phyloP scores from a whole-genome alignment of 768 basidiomycete genomes.

The Megacollybia marginata region DNA sequence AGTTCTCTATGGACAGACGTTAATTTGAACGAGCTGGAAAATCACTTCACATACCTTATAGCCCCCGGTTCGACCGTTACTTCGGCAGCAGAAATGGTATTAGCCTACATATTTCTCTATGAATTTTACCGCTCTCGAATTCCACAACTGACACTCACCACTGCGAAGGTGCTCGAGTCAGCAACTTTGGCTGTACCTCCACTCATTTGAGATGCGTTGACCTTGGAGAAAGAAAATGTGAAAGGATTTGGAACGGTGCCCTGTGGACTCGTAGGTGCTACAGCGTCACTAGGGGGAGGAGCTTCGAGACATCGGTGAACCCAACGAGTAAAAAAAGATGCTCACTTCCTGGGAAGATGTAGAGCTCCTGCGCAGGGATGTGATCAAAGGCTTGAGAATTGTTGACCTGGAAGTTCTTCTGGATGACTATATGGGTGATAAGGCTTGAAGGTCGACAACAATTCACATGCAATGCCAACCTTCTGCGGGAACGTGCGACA shows the following conservation, averaged over 20 bases:
- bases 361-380: constrained; percentile 38
- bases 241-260: constrained; percentile 38
- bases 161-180: constrained; percentile 43
- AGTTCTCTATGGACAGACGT: constrained; percentile 34
- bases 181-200: constrained; percentile 47
- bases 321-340: neutral
- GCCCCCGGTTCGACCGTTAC: constrained; percentile 52
- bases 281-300: constrained; percentile 26
- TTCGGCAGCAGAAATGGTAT: constrained; percentile 47
- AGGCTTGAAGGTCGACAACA: neutral
- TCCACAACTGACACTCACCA: constrained; percentile 22
- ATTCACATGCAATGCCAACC: constrained; percentile 17
- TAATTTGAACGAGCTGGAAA: neutral
- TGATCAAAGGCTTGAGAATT: constrained; percentile 29
- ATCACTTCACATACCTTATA: constrained; percentile 29
- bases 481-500: constrained; percentile 46
- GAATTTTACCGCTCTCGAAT: too few relatives aligned
- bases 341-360: constrained; percentile 44
- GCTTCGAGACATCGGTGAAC: constrained; percentile 11
- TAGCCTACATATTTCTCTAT: too few relatives aligned
- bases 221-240: constrained; percentile 39
- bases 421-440: constrained; percentile 26
- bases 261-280: constrained; percentile 32
- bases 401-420: constrained; percentile 43
- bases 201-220: constrained; percentile 31